phyloP scores from a whole-genome alignment of 2,329 filamentous ascomycete genomes.

The Aspergillus hortae region DNA sequence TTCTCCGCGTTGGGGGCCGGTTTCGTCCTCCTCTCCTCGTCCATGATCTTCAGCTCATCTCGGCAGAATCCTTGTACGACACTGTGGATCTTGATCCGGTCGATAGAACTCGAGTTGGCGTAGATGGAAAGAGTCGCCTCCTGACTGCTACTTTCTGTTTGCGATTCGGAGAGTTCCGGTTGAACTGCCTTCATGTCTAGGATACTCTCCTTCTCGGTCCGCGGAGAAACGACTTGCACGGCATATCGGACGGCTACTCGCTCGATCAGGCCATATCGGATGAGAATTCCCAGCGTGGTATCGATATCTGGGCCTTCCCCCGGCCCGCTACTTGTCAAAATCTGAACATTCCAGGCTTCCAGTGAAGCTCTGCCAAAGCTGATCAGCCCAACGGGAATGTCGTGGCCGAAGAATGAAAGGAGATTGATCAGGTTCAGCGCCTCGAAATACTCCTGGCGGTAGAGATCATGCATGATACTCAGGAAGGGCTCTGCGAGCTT shows the following conservation, averaged over 20 bases:
- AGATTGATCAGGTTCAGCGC: constrained; percentile 64
- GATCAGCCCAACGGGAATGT: constrained; percentile 65
- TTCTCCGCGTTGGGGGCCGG: constrained; percentile 2
- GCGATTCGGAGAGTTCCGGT: constrained; percentile 30
- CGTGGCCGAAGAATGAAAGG: constrained; percentile 62
- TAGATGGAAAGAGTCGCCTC: constrained; percentile 31
- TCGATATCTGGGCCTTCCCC: constrained; percentile 41
- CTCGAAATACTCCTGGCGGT: constrained; percentile 41
- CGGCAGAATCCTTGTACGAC: constrained; percentile 48
- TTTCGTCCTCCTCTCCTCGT: constrained; percentile 23
- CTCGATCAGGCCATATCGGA: constrained; percentile 45
- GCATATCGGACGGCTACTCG: constrained; percentile 34
- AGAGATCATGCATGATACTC: constrained; percentile 47
- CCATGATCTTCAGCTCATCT: constrained; percentile 42
- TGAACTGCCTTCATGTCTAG: constrained; percentile 19
- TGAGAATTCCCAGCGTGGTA: constrained; percentile 43
- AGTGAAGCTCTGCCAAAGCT: constrained; percentile 47
- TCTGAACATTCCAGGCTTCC: constrained; percentile 30
- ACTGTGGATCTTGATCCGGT: constrained; percentile 47
- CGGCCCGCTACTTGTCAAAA: constrained; percentile 33
- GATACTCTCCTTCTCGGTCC: constrained; percentile 20
- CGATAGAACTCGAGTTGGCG: constrained; percentile 31
- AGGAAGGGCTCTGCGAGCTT: constrained; percentile 50
- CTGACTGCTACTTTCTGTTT: constrained; percentile 34
- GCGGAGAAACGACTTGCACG: constrained; percentile 14